Conservation (phyloP, 495 filamentous ascomycete species). For the Aspergillus haitiensis region DNA sequence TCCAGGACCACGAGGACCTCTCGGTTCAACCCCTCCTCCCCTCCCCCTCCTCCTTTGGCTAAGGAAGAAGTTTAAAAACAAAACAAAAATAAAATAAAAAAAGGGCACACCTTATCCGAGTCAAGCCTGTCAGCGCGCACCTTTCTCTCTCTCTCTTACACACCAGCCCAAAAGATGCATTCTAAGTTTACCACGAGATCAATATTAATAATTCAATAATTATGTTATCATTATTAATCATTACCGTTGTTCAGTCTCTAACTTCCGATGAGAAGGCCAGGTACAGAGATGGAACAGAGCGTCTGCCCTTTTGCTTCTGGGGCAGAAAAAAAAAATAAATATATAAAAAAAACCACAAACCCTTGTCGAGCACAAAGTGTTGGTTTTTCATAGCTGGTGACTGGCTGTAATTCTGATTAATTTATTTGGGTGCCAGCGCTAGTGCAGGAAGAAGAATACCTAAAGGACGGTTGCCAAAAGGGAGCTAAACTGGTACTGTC, state of each 20-base stretch:
- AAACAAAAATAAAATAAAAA: background rate
- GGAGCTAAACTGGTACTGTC: background rate
- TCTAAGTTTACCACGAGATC: constrained; percentile 15
- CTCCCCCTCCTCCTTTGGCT: too few relatives aligned
- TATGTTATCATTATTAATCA: background rate
- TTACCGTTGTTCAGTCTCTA: background rate
- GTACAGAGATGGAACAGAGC: background rate
- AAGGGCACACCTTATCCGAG: background rate
- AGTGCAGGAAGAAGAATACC: background rate
- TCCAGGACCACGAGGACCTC: too few relatives aligned
- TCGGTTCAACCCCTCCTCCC: too few relatives aligned
- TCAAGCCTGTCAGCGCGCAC: background rate
- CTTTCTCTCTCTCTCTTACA: background rate
- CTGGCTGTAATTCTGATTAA: constrained; percentile 3
- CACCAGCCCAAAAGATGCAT: background rate
- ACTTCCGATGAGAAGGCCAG: background rate
- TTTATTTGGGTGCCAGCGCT: background rate
- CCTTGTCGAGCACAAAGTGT: constrained; percentile 13
- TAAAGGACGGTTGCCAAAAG: too few relatives aligned
- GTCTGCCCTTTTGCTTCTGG: too few relatives aligned
- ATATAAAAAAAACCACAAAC: background rate
- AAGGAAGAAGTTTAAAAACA: too few relatives aligned
- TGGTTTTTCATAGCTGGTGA: constrained; percentile 1
- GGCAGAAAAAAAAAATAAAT: too few relatives aligned
- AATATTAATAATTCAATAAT: background rate